phyloP scores from a whole-genome alignment of 768 basidiomycete species.

The Lentinula sp. region DNA sequence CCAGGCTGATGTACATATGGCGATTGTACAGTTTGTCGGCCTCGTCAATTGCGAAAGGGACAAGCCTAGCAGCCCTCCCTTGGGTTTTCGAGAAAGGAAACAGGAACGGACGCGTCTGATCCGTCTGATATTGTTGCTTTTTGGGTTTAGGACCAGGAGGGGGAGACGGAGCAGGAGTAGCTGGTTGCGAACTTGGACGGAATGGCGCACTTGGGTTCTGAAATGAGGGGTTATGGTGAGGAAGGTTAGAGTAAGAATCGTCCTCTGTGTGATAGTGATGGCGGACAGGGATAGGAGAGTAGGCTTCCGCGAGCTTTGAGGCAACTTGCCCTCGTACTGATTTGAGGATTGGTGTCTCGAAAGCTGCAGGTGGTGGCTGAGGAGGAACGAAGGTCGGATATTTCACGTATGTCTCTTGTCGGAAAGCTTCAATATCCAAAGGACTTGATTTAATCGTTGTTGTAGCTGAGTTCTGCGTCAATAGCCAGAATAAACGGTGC shows the following conservation, averaged over 20 bases:
- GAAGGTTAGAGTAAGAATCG: conserved; percentile 41
- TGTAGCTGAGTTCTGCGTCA: conserved; percentile 23
- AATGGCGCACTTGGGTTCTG: conserved; percentile 16
- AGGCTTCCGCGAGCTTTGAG: conserved; percentile 79
- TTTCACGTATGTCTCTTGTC: conserved; percentile 87
- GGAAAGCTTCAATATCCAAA: conserved; percentile 84
- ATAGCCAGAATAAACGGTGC: neutral
- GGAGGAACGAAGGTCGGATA: conserved; percentile 90
- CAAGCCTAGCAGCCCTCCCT: conserved; percentile 57
- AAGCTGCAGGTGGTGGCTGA: conserved; percentile 29
- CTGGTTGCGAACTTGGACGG: conserved; percentile 50
- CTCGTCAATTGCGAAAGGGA: conserved; percentile 94
- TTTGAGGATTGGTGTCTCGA: conserved; percentile 20
- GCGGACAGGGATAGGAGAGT: conserved; percentile 88
- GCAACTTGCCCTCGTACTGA: conserved; percentile 32
- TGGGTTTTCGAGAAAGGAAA: conserved; percentile 86
- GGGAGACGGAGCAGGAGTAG: conserved; percentile 89
- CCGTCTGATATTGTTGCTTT: conserved; percentile 98
- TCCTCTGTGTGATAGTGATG: conserved; percentile 93
- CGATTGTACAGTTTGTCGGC: conserved; percentile 85
- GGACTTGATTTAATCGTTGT: conserved; percentile 85
- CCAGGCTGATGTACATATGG: conserved; percentile 86
- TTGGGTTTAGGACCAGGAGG: conserved; percentile 86
- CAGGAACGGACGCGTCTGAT: conserved; percentile 88
- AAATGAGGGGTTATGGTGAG: conserved; percentile 12